phyloP scores from a whole-genome alignment of 148 eudicot species.

The Rhododendron ferrugineum region DNA sequence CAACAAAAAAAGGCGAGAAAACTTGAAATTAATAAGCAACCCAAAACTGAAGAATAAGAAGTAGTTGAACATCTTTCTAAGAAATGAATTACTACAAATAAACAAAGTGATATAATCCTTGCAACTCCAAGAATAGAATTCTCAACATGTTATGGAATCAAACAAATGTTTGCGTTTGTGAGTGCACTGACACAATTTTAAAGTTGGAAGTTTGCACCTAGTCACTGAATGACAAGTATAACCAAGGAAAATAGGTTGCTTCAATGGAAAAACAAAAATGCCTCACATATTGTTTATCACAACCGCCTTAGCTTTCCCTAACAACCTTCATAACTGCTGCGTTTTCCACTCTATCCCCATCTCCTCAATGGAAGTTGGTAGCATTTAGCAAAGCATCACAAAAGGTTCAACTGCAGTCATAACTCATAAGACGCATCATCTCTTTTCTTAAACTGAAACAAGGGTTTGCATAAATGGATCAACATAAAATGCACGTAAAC shows the following conservation, averaged over 20 bases:
- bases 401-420: not conserved
- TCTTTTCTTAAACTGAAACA: not conserved
- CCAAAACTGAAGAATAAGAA: not conserved
- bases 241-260: not conserved
- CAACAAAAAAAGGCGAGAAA: not conserved
- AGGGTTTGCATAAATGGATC: slow-evolving; percentile 8
- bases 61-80: not conserved
- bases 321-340: not conserved
- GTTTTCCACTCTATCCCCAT: not conserved
- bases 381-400: not conserved
- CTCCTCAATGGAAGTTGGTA: not conserved
- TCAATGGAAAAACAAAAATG: not conserved
- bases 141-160: not conserved
- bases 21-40: not conserved
- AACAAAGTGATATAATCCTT: not conserved
- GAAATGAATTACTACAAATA: not conserved
- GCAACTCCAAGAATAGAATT: not conserved
- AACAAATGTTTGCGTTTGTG: not conserved
- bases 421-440: not conserved
- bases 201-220: not conserved
- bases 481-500: slow-evolving; percentile 18
- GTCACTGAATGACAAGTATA: not conserved
- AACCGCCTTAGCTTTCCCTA: not conserved
- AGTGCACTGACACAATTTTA: not conserved
- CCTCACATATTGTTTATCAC: not conserved